phyloP scores from a whole-genome alignment of 2,329 filamentous ascomycete genomes.

The Penicillium thymicola region DNA sequence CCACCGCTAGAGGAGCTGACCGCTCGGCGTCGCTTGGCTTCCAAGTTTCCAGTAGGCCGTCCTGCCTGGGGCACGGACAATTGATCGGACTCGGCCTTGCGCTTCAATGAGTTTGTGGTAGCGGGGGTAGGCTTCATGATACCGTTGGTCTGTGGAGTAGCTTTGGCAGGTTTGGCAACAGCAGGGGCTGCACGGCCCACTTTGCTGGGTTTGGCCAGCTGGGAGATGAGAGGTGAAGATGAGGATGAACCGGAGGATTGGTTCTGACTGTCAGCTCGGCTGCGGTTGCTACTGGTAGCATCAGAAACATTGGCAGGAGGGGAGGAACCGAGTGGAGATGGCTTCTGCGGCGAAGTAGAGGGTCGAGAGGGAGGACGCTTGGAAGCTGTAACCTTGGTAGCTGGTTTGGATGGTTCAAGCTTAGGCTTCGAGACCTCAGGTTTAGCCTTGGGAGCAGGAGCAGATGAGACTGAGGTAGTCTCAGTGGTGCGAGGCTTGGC shows the following conservation, averaged over 20 bases:
- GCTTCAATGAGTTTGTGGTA: slow-evolving; percentile 37
- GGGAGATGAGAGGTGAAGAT: slow-evolving; percentile 45
- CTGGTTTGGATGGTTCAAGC: slow-evolving; percentile 22
- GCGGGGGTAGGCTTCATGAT: slow-evolving; percentile 20
- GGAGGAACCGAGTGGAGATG: slow-evolving; percentile 60
- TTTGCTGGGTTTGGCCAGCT: slow-evolving; percentile 33
- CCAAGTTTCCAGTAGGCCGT: slow-evolving; percentile 38
- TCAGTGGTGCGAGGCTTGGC: slow-evolving; percentile 20
- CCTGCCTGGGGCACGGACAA: slow-evolving; percentile 20
- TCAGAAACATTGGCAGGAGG: slow-evolving; percentile 61
- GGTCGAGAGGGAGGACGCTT: slow-evolving; percentile 39
- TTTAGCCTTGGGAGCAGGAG: slow-evolving; percentile 25
- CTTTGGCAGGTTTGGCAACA: slow-evolving; percentile 17
- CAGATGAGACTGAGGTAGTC: slow-evolving; percentile 11
- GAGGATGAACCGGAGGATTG: slow-evolving; percentile 45
- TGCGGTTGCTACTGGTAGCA: slow-evolving; percentile 46
- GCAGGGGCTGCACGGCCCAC: slow-evolving; percentile 16
- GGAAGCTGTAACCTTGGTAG: slow-evolving; percentile 33
- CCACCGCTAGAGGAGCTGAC: slow-evolving; percentile 39
- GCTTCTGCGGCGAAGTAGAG: slow-evolving; percentile 57
- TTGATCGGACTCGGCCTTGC: slow-evolving; percentile 39
- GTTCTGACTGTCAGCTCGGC: slow-evolving; percentile 40
- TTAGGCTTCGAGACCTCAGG: slow-evolving; percentile 14
- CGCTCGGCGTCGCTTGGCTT: slow-evolving; percentile 41
- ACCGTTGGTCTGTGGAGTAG: slow-evolving; percentile 25